Evolutionary conservation across 2,329 filamentous ascomycete genomes (phyloP).

Genomic region (Verticillium nonalfalfae): DNA sequence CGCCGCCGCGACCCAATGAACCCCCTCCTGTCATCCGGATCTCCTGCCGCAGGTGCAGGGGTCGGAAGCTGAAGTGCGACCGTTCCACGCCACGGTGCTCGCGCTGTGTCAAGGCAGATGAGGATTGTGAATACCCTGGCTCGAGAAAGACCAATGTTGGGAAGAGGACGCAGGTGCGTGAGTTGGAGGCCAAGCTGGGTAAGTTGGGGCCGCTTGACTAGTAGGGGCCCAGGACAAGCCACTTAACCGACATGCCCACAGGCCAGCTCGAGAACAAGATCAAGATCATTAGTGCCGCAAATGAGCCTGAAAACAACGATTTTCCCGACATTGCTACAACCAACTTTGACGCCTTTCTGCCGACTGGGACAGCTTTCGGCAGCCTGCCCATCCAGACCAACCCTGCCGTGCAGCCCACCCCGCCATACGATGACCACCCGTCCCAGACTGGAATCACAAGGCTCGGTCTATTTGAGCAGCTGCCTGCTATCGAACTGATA

Average conservation of each 20-base stretch:
- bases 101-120: conserved; percentile 13
- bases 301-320: not conserved
- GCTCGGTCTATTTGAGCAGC: not conserved
- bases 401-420: not conserved
- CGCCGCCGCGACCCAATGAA: not conserved
- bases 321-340: not conserved
- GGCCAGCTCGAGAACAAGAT: not conserved
- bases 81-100: conserved; percentile 15
- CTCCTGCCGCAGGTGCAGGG: not conserved
- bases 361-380: not conserved
- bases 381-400: not conserved
- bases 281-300: not conserved
- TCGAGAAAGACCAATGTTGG: not conserved
- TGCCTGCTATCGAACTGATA: not conserved
- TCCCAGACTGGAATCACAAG: not conserved
- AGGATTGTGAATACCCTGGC: conserved; percentile 2
- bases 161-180: not conserved
- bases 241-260: not conserved
- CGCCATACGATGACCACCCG: not conserved
- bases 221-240: too few relatives aligned
- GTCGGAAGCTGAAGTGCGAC: conserved; percentile 19
- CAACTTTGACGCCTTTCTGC: not conserved
- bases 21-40: not conserved
- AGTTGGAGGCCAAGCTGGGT: conserved; percentile 1
- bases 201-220: not conserved